Base-by-base conservation (phyloP, 805 yeast species). In the Metschnikowia amazonensis region DNA sequence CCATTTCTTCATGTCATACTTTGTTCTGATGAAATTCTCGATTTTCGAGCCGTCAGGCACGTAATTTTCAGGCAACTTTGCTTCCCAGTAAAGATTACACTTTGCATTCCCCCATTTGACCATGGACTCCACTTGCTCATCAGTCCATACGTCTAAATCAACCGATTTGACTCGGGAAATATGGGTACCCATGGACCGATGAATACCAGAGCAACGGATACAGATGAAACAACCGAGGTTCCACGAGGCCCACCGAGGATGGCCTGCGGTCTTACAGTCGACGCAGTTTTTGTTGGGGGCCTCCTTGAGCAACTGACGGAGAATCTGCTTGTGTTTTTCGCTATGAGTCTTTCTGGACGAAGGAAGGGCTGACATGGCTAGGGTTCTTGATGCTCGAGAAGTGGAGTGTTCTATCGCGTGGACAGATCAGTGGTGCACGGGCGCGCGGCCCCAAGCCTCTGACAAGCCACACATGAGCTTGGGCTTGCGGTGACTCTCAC, bases 201-300 rank as follows among this genome's bases (percentile, higher is more conserved):
- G 99, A 51, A 92, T 86, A 1, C 99, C 99, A 1, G 97, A 90
- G 66, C 99, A 92, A 57, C 94, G 76, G 52, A 92, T 92, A 65
- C 99, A 92, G 34, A 92, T 78, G 59, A 94, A 90, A 46, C 94
- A 81, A 20, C 99, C 99, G 44, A 92, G 65, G 56, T 85, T 89
- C 97, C 97, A 92, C 16, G 95, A 84, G 9, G 98, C 97, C 99
- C 99, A 92, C 44, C 98, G 77, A 18, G 99, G 99, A 65, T 92
- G 95, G 29, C 84, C 77, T 11, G 92, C 77, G 0, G 82, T 76
- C 64, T 94, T 92, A 68, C 99, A 92, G 65, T 92, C 99, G 1
- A 90, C 96, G 65, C 99, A 92, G 36, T 70, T 63, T 58, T 79
- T 80, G 71, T 94, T 94, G 30, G 80, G 80, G 1, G 82, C 81